phyloP scores from a whole-genome alignment of 176 grass and related monocot genomes.

The Triticum dicoccoides region DNA sequence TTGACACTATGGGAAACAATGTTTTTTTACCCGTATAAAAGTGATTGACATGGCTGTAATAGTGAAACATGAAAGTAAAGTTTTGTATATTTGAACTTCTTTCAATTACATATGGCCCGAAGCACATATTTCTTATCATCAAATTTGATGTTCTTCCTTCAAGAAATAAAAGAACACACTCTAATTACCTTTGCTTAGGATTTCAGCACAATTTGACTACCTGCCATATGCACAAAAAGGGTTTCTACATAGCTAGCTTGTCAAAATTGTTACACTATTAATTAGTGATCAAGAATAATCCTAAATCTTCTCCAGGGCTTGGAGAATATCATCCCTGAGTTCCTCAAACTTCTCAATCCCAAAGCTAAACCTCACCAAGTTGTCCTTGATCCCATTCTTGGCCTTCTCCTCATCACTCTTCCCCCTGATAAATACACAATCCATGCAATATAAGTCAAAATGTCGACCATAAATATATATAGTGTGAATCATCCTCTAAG shows the following conservation, averaged over 20 bases:
- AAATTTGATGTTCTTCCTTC: neutral
- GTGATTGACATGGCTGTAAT: neutral
- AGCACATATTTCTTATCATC: neutral
- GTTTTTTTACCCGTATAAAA: too few species aligned
- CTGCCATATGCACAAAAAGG: neutral
- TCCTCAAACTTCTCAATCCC: conserved; percentile 64
- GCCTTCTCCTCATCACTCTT: conserved; percentile 26
- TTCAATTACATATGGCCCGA: neutral
- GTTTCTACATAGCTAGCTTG: neutral
- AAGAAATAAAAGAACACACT: neutral
- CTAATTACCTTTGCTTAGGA: neutral
- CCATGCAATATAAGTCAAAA: neutral
- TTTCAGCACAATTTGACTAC: neutral
- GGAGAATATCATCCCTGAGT: conserved; percentile 46
- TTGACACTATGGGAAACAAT: too few species aligned
- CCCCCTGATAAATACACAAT: neutral
- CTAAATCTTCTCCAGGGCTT: conserved; percentile 45
- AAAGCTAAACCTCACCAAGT: conserved; percentile 55
- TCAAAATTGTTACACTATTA: neutral
- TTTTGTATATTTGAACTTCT: too few species aligned
- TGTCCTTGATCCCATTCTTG: conserved; percentile 48
- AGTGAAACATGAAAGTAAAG: too few species aligned
- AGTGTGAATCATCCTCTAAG: neutral
- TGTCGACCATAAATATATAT: neutral
- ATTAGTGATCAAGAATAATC: neutral